Base-by-base conservation (phyloP, 305 asterid genomes). In the Rubia balearica region DNA sequence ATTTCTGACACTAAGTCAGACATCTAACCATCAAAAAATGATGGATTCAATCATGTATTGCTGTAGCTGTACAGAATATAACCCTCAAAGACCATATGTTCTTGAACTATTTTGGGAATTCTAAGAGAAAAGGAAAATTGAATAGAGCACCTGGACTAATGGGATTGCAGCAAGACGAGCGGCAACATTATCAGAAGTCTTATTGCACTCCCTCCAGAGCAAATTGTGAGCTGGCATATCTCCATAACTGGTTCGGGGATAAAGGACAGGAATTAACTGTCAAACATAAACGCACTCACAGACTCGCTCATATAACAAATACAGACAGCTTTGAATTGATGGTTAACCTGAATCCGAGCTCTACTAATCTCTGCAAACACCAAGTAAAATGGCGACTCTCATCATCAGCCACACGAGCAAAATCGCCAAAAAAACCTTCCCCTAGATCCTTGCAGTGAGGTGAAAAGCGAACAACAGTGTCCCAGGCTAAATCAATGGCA, bases 401-500 rank as follows among this genome's bases (percentile, higher is more conserved):
- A 64, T 94, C 98, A 80, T 91, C 97, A 51, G 96, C 99, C 80
- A 91, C 99, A 70, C 76, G 97, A 72, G 96, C 96, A 85, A 94
- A 94, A 80, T 94, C 96, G 38, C 92, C 88, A 73, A 94, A 94
- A 84, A 94, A 94, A 14, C 96, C 97, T 56, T 88, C 88, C 65
- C 91, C 96, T 68, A 94, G 89, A 77, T 87, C 85, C 71, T 88
- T 90, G 42, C 41, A 14, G 76, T 73, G 83, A 0, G 95, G 87
- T 22, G 99, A 94, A 74, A 94, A 94, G 62, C 96, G 91, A 69
- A 94, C 98, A 79, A 94, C 96, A 55, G 99, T 89, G 71, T 94
- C 99, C 99, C 99, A 94, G 2, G 99, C 96, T 76, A 94, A 87
- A 89, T 94, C 98, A 73, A 94, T 86, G n/a, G 99, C 99, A 74